Conservation (phyloP, 1,139 yeast species). For the Pichiaceae sp. region DNA sequence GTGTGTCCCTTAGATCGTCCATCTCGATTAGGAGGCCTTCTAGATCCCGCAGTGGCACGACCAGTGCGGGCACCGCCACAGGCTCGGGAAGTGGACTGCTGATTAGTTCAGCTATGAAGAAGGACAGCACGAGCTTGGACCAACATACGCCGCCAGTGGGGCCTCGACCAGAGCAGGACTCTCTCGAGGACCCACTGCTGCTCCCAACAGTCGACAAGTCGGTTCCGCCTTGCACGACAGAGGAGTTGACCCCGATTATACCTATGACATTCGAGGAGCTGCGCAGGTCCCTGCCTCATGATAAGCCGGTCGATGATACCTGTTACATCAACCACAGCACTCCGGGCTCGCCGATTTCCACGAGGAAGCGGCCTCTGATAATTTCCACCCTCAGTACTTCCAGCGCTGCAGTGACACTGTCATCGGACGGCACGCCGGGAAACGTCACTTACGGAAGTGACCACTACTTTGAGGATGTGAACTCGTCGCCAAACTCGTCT, state of each 20-base stretch:
- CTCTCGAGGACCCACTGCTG: conserved; percentile 12
- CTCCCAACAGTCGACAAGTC: conserved; percentile 19
- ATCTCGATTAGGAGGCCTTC: not conserved
- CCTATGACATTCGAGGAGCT: conserved; percentile 10
- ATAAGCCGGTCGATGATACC: conserved; percentile 2
- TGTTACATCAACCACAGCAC: not conserved
- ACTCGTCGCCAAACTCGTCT: not conserved
- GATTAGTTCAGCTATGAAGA: not conserved
- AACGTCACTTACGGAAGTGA: not conserved
- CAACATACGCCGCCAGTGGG: too few species aligned
- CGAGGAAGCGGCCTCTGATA: conserved; percentile 5
- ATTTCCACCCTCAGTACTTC: conserved; percentile 8
- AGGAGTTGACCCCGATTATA: conserved; percentile 19
- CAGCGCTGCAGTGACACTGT: conserved; percentile 5
- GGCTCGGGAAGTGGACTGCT: too few species aligned
- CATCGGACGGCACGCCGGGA: not conserved
- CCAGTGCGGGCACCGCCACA: not conserved
- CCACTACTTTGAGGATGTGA: not conserved
- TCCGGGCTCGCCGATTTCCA: conserved; percentile 1
- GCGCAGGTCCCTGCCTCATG: not conserved
- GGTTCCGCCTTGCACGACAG: conserved; percentile 19
- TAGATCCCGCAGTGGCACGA: not conserved
- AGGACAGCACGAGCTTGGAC: too few species aligned
- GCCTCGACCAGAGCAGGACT: too few species aligned
- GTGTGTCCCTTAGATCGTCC: not conserved